phyloP scores from a whole-genome alignment of 2,329 filamentous ascomycete species.

The Periconia sp. region DNA sequence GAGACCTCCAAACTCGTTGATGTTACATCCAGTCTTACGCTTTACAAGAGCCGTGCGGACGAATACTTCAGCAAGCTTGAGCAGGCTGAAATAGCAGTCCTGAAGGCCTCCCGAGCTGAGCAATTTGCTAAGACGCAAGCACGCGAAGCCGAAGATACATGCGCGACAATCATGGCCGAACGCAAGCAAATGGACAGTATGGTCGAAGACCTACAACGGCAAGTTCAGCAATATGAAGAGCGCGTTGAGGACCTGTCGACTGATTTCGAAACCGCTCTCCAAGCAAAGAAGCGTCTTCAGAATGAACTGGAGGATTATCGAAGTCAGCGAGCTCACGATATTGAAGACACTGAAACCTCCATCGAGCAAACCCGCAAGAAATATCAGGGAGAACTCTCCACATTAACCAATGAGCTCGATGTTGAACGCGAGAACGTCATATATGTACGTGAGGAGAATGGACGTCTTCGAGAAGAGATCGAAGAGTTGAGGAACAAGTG shows the following conservation, averaged over 20 bases:
- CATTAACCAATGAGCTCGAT: conserved; percentile 89
- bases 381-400: conserved; percentile 91
- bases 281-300: conserved; percentile 92
- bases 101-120: conserved; percentile 90
- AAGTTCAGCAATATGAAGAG: conserved; percentile 89
- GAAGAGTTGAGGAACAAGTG: conserved; percentile 95
- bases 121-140: conserved; percentile 92
- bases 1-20: conserved; percentile 86
- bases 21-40: conserved; percentile 78
- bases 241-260: conserved; percentile 89
- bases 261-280: conserved; percentile 82
- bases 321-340: conserved; percentile 91
- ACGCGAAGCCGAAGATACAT: conserved; percentile 89
- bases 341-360: conserved; percentile 94
- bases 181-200: conserved; percentile 86
- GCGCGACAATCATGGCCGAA: conserved; percentile 87
- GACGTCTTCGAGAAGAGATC: conserved; percentile 89
- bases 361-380: conserved; percentile 98
- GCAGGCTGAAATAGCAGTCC: conserved; percentile 92
- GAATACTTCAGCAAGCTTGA: conserved; percentile 98
- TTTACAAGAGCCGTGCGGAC: conserved; percentile 92
- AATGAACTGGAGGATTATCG: conserved; percentile 98
- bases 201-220: conserved; percentile 88
- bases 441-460: conserved; percentile 82
- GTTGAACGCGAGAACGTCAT: conserved; percentile 89